These are phyloP conservation scores for Phytophthora quininea DNA, from an alignment of 352 stramenopile species.

Conservation along the genomic window DNA sequence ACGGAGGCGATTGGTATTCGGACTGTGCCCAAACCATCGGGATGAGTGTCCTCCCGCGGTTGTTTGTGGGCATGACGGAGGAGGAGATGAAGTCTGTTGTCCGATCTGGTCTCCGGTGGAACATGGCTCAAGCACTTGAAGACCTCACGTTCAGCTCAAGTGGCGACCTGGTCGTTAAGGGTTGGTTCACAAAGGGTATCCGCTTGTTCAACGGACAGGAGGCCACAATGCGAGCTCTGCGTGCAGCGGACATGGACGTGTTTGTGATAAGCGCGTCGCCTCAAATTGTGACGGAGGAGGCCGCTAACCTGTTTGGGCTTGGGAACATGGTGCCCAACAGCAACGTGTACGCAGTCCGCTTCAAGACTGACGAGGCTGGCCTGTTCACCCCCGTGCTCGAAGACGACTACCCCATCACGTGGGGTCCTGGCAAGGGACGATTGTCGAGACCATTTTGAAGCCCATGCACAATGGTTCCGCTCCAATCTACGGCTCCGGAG, in stretches of 20 bases:
- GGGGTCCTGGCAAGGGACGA: too few species aligned
- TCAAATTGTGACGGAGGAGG: slow-evolving; percentile 44
- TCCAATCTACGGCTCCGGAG: too few species aligned
- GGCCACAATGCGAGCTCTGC: slow-evolving; percentile 43
- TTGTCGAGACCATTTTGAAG: too few species aligned
- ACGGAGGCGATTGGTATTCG: slow-evolving; percentile 31
- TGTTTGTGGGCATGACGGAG: slow-evolving; percentile 50
- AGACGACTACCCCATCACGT: too few species aligned
- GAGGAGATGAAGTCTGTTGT: slow-evolving; percentile 41
- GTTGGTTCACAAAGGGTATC: slow-evolving; percentile 38
- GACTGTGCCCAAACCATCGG: slow-evolving; percentile 38
- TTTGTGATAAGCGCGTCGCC: slow-evolving; percentile 54
- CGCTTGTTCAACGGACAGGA: slow-evolving; percentile 56
- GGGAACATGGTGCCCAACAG: slow-evolving; percentile 41
- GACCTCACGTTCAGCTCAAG: slow-evolving; percentile 32
- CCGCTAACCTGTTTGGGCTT: slow-evolving; percentile 30
- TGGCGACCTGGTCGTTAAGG: slow-evolving; percentile 27
- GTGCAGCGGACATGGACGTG: slow-evolving; percentile 34
- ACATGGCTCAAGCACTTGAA: slow-evolving; percentile 38
- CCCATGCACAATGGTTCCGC: too few species aligned
- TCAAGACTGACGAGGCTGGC: too few species aligned
- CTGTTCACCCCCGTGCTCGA: too few species aligned
- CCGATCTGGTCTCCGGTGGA: slow-evolving; percentile 33
- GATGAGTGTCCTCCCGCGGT: slow-evolving; percentile 50
- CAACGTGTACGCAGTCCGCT: slow-evolving; percentile 42